Conservation (phyloP, 2,329 filamentous ascomycete genomes). For the Bipolaris gigantea region DNA sequence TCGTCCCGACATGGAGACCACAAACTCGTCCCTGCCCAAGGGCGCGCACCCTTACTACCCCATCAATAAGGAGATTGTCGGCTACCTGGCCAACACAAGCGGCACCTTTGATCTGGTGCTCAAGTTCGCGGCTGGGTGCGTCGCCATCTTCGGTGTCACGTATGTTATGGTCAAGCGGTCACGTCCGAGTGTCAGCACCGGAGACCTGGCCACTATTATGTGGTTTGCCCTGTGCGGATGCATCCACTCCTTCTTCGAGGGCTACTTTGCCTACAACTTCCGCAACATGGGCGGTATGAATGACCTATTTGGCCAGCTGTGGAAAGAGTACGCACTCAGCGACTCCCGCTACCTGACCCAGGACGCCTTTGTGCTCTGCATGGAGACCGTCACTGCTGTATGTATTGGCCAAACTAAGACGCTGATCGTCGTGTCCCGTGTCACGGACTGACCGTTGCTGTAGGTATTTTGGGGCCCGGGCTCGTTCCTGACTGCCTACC, state of each 20-base stretch:
- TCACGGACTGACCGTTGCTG: slow-evolving; percentile 3
- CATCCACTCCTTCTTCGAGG: slow-evolving; percentile 82
- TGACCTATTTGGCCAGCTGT: slow-evolving; percentile 78
- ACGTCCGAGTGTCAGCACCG: slow-evolving; percentile 55
- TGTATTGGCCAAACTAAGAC: slow-evolving; percentile 31
- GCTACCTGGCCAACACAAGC: slow-evolving; percentile 68
- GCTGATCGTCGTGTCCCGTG: neutral
- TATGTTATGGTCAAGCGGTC: slow-evolving; percentile 56
- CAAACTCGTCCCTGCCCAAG: slow-evolving; percentile 18
- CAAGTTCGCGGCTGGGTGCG: slow-evolving; percentile 61
- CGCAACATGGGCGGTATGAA: slow-evolving; percentile 66
- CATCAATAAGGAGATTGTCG: slow-evolving; percentile 61
- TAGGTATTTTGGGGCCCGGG: slow-evolving; percentile 64
- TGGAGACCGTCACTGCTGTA: slow-evolving; percentile 81
- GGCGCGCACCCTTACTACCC: slow-evolving; percentile 71
- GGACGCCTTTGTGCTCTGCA: slow-evolving; percentile 78
- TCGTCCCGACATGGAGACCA: slow-evolving; percentile 12
- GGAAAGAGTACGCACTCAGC: slow-evolving; percentile 89
- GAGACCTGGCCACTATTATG: slow-evolving; percentile 63
- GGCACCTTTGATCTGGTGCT: slow-evolving; percentile 61
- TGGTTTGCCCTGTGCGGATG: slow-evolving; percentile 77
- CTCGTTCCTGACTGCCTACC: slow-evolving; percentile 59
- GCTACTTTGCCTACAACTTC: slow-evolving; percentile 77
- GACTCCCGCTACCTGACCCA: slow-evolving; percentile 85
- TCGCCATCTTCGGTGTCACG: slow-evolving; percentile 60